Conservation (phyloP, 1,284 basidiomycete genomes). For the Chalciporus sp. region DNA sequence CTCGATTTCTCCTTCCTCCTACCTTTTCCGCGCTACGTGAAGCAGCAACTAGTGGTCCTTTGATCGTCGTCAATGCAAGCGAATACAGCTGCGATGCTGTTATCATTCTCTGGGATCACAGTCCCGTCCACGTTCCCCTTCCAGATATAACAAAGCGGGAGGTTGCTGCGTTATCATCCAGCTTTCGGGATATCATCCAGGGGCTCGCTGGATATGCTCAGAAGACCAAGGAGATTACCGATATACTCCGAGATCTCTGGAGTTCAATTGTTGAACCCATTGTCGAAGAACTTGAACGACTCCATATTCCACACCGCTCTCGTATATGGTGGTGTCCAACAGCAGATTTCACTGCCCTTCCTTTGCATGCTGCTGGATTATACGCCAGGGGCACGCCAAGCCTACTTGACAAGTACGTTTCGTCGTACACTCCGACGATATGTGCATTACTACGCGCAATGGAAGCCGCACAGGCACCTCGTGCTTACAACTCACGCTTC, state of each 20-base stretch:
- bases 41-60: slow-evolving; percentile 33
- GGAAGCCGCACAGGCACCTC: no score
- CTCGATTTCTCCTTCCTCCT: slow-evolving; percentile 17
- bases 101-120: slow-evolving; percentile 16
- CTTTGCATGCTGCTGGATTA: slow-evolving; percentile 39
- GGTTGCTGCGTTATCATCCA: slow-evolving; percentile 2
- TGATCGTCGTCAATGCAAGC: slow-evolving; percentile 35
- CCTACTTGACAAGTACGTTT: slow-evolving; percentile 33
- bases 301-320: slow-evolving; percentile 15
- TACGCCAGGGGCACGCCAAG: slow-evolving; percentile 5
- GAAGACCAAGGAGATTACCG: slow-evolving; percentile 1
- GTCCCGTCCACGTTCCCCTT: slow-evolving; percentile 17
- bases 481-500: no score
- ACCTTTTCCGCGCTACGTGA: slow-evolving; percentile 25
- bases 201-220: background rate
- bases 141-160: slow-evolving; percentile 1
- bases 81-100: slow-evolving; percentile 25
- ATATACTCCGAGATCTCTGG: slow-evolving; percentile 31
- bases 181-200: background rate
- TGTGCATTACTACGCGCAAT: slow-evolving; percentile 22
- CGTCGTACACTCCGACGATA: slow-evolving; percentile 38
- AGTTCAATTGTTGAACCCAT: slow-evolving; percentile 27
- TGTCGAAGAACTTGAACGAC: slow-evolving; percentile 16
- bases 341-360: slow-evolving; percentile 33
- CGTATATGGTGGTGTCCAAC: slow-evolving; percentile 45